Evolutionary conservation across 176 grass and related monocot species (phyloP).

Genomic region (Zizania latifolia): DNA sequence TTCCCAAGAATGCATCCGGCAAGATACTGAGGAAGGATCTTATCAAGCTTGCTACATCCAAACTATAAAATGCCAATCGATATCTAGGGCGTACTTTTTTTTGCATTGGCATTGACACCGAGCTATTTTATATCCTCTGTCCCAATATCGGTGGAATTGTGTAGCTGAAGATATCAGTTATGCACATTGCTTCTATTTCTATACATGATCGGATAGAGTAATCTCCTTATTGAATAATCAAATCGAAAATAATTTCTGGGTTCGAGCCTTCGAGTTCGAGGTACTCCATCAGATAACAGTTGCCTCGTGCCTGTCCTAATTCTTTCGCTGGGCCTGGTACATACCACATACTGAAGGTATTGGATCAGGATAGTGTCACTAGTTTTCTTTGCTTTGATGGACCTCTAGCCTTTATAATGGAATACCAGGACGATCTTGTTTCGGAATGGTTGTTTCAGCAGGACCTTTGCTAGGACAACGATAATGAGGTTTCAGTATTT

Average conservation of each 20-base stretch:
- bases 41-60: constrained; percentile 80
- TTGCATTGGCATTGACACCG: neutral
- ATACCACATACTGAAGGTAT: too few species aligned
- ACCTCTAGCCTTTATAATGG: neutral
- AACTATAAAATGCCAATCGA: constrained; percentile 36
- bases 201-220: neutral
- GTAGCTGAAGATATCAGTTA: neutral
- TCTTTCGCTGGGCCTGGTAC: neutral
- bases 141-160: neutral
- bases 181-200: neutral
- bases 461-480: neutral
- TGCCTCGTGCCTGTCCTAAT: neutral
- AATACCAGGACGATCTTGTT: neutral
- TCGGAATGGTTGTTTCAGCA: neutral
- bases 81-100: neutral
- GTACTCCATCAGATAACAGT: neutral
- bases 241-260: neutral
- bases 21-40: constrained; percentile 96
- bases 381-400: neutral
- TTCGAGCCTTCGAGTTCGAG: neutral
- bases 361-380: too few species aligned
- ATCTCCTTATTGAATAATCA: neutral
- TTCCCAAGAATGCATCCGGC: constrained; percentile 94
- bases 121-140: neutral
- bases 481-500: neutral